Evolutionary conservation across 2,329 filamentous ascomycete species (phyloP), one percentile per base, ranked within the genome.

Genomic region (Pseudogymnoascus sp.): DNA sequence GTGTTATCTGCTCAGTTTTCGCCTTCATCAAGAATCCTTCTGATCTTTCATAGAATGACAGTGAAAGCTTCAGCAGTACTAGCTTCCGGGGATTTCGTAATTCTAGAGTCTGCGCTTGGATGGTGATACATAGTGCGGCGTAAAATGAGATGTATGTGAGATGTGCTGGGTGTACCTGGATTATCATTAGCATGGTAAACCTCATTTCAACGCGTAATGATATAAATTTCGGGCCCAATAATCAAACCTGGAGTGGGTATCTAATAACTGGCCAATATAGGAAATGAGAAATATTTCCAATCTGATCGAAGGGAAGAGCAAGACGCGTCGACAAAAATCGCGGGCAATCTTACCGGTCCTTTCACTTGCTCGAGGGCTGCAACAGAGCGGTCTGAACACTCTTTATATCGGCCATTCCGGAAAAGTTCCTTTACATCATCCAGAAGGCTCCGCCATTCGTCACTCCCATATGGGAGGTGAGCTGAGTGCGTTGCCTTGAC

Each of bases 71-170:
- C 28, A 57, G 17, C 50, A 57, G 28, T 19, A 57, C 50, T 21
- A 57, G 28, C 50, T 57, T 57, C 15, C 50, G 50, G 19, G 50
- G 50, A 57, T 57, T 57, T 57, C 17, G 28, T 57, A 57, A 35
- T 57, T 57, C 50, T 19, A 73, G 67, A 17, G 66, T 64, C 2
- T 66, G 66, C 11, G 71, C 71, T 13, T 65, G 68, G 35, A 70
- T 65, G 63, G 74, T 71, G 17, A 73, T 62, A 17, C 68, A 71
- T 19, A 65, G 68, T 6, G 71, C 73, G 15, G 69, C 68, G 61
- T 70, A 73, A 62, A 73, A 74, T n/a, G 65, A 68, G 8, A 74
- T 60, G 47, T 71, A 73, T 11, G 74, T 70, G 11, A 64, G 67
- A 62, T 73, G 69, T 4, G 73, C 61, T 33, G 71, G 69, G 33